These are phyloP conservation scores for Alternaria alternata DNA, from an alignment of 2,329 filamentous ascomycete species.

Conservation along the genomic window DNA sequence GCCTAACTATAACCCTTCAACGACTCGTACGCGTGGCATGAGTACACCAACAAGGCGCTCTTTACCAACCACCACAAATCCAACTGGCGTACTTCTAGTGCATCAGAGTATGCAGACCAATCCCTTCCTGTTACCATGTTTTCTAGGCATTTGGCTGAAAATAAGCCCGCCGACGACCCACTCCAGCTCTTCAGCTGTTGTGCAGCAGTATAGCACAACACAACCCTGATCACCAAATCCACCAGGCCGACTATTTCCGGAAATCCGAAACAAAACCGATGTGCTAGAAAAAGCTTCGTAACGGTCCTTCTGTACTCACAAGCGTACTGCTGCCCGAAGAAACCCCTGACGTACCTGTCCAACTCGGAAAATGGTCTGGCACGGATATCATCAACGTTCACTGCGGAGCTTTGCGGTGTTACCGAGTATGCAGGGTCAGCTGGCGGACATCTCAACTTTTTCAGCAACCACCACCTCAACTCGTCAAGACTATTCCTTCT, in stretches of 20 bases:
- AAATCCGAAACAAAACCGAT: constrained; percentile 51
- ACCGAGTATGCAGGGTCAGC: constrained; percentile 49
- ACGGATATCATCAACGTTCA: constrained; percentile 49
- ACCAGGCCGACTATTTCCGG: constrained; percentile 66
- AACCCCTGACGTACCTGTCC: constrained; percentile 48
- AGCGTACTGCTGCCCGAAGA: constrained; percentile 19
- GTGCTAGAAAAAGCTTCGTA: constrained; percentile 54
- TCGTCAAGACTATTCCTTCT: constrained; percentile 26
- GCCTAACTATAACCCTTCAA: constrained; percentile 40
- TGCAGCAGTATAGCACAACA: constrained; percentile 54
- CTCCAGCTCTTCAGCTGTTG: constrained; percentile 28
- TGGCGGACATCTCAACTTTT: constrained; percentile 52
- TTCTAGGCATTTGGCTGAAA: constrained; percentile 4
- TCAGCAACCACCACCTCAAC: constrained; percentile 51
- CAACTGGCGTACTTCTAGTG: not conserved
- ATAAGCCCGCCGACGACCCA: not conserved
- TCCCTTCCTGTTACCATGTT: not conserved
- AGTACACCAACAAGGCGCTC: constrained; percentile 15
- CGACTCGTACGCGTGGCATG: constrained; percentile 37
- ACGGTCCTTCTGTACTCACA: constrained; percentile 49
- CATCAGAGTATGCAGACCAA: constrained; percentile 7
- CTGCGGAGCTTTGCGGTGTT: constrained; percentile 18
- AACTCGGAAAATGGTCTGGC: constrained; percentile 50
- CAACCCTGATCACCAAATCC: constrained; percentile 74
- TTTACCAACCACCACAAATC: constrained; percentile 18